Base-by-base conservation (phyloP, 805 yeast species). In the Nematodospora valgi region DNA sequence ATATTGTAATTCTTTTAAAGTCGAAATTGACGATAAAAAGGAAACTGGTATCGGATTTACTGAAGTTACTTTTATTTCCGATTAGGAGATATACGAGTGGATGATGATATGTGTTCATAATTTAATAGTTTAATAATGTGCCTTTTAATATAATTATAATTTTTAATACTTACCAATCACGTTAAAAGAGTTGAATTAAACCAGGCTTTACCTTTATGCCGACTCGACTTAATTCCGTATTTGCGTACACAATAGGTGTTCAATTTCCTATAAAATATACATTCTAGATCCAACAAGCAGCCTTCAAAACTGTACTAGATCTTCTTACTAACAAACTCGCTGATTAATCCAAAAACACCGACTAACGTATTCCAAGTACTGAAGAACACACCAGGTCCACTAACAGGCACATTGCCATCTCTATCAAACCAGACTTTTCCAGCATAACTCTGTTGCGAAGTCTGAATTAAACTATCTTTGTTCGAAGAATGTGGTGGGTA, bases 11-110 rank as follows among this genome's bases (percentile, higher is more conserved):
- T 72, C 74, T 36, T 64, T 81, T 53, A 59, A 66, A 5, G 64
- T 85, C 41, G 68, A 62, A 44, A 50, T 66, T 30, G 52, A 68
- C 27, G 56, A 61, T 30, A 54, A 51, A 34, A 54, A 54, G 28
- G 91, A 82, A 54, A 58, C 59, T 27, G 94, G 95, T 30, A 54
- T 74, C 39, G 85, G 78, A 19, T 86, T 79, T 65, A 77, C 70
- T 50, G 96, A 87, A 61, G 85, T 86, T 23, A 87, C 95, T 7
- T 87, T 87, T 52, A 86, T 87, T 38, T 62, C 69, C 9, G 73
- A 65, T 38, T 65, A 56, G 40, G 24, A 10, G 16, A 13, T 13
- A 10, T 17, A 27, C n/a, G 30, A 18, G 30, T 27, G 16, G 9
- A 24, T n/a, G n/a, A 6, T 24, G n/a, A 24, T 24, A n/a, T 24